Percentiles rank a stretch among this genome's conserved stretches.
Conservation (phyloP, 139 green algal genomes). For the Chlamydomonas sp. region DNA sequence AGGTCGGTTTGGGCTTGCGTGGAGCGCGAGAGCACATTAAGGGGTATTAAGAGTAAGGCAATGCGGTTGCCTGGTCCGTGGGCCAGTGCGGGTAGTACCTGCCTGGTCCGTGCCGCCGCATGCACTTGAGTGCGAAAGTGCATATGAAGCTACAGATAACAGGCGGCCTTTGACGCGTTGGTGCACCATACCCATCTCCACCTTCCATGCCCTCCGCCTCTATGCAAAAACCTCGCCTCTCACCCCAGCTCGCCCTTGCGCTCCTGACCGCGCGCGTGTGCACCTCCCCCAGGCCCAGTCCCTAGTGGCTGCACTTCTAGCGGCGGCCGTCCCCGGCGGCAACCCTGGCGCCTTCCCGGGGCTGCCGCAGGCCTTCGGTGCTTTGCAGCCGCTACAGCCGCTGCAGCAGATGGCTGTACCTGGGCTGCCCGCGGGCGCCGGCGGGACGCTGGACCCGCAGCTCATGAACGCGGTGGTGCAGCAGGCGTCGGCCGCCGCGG, state of each 20-base stretch:
- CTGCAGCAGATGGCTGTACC: not conserved
- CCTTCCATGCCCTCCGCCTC: not conserved
- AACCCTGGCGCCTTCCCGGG: not conserved
- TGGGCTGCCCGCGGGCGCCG: not conserved
- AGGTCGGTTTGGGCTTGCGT: too few species aligned
- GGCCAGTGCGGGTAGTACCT: too few species aligned
- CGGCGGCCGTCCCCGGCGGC: slow-evolving; percentile 5
- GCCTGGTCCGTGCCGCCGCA: too few species aligned
- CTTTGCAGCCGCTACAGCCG: too few species aligned
- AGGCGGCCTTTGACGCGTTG: not conserved
- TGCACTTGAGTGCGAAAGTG: too few species aligned
- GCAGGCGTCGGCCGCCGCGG: not conserved
- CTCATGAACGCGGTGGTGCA: not conserved
- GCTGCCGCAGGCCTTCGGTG: not conserved
- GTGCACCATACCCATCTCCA: not conserved
- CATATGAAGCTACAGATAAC: too few species aligned
- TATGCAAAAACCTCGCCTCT: too few species aligned
- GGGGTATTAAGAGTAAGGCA: too few species aligned
- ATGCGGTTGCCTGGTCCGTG: too few species aligned
- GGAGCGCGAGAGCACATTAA: too few species aligned
- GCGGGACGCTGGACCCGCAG: not conserved
- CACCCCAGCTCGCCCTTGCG: too few species aligned
- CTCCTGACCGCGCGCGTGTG: too few species aligned
- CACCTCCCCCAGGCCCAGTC: not conserved
- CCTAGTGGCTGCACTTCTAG: slow-evolving; percentile 24